phyloP scores from a whole-genome alignment of 2,329 filamentous ascomycete species.

The Sclerotinia glacialis region DNA sequence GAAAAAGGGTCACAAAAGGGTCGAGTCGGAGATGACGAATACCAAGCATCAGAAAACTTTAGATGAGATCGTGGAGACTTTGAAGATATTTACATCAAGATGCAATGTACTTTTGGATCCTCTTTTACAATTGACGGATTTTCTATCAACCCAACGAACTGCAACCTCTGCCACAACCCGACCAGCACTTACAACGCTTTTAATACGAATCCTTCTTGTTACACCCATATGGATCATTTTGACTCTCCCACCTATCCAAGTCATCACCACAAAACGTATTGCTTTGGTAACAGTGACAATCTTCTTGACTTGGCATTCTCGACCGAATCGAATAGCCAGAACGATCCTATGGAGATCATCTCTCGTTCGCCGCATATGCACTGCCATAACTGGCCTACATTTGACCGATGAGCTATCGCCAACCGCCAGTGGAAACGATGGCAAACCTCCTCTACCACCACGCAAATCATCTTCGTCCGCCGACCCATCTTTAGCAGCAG shows the following conservation, averaged over 20 bases:
- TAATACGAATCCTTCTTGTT: constrained; percentile 82
- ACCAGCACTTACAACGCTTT: constrained; percentile 83
- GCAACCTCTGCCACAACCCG: constrained; percentile 88
- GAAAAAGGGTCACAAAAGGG: constrained; percentile 53
- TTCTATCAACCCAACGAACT: constrained; percentile 84
- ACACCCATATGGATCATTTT: constrained; percentile 85
- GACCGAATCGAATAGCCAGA: constrained; percentile 78
- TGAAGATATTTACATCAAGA: constrained; percentile 84
- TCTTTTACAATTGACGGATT: constrained; percentile 83
- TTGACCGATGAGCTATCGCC: constrained; percentile 54
- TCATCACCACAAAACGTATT: constrained; percentile 84
- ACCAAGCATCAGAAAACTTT: constrained; percentile 87
- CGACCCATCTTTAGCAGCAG: constrained; percentile 39
- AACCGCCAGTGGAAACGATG: constrained; percentile 26
- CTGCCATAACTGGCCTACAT: constrained; percentile 75
- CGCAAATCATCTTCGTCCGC: constrained; percentile 32
- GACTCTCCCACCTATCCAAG: constrained; percentile 75
- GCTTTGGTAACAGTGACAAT: constrained; percentile 84
- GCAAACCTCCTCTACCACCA: constrained; percentile 38
- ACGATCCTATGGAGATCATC: constrained; percentile 88
- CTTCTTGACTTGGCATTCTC: constrained; percentile 86
- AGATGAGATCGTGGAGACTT: constrained; percentile 93
- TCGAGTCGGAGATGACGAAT: constrained; percentile 54
- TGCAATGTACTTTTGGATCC: constrained; percentile 93
- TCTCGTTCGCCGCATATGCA: constrained; percentile 65